These are phyloP conservation scores for Anaeramoeba flamelloides DNA, from an alignment of 78 protist species.

Conservation along the genomic window DNA sequence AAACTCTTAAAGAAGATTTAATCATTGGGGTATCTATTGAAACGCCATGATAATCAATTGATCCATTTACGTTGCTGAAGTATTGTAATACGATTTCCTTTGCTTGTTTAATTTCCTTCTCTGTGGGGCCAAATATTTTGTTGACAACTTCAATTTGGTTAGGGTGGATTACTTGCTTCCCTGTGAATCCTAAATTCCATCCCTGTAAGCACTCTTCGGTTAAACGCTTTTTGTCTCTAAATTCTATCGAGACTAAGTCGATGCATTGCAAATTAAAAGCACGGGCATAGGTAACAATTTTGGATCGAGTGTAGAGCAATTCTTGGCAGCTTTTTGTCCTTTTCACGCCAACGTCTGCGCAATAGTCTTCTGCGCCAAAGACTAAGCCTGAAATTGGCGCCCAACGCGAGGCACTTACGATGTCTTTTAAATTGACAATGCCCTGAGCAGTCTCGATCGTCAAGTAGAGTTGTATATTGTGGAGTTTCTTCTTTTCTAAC, in stretches of 20 bases:
- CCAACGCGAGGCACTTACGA: background rate
- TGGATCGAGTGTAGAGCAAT: background rate
- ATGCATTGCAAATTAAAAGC: background rate
- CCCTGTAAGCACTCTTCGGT: background rate
- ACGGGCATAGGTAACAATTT: background rate
- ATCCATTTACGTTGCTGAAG: background rate
- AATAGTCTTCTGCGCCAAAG: background rate
- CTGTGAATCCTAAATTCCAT: background rate
- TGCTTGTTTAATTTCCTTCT: background rate
- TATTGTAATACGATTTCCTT: background rate
- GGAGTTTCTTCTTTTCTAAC: background rate
- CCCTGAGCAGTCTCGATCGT: background rate
- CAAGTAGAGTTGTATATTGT: background rate
- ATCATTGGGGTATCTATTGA: background rate
- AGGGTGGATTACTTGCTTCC: background rate
- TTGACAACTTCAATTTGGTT: background rate
- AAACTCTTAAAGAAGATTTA: background rate
- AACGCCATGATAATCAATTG: background rate
- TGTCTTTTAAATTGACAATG: background rate
- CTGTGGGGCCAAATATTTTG: background rate
- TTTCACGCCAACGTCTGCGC: background rate
- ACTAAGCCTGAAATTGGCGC: background rate
- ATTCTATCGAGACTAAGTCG: background rate
- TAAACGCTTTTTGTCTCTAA: background rate
- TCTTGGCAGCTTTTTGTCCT: background rate